Percentiles rank a stretch among this genome's conserved stretches.
phyloP scores from a whole-genome alignment of 768 basidiomycete species.

The Collybia sp. region DNA sequence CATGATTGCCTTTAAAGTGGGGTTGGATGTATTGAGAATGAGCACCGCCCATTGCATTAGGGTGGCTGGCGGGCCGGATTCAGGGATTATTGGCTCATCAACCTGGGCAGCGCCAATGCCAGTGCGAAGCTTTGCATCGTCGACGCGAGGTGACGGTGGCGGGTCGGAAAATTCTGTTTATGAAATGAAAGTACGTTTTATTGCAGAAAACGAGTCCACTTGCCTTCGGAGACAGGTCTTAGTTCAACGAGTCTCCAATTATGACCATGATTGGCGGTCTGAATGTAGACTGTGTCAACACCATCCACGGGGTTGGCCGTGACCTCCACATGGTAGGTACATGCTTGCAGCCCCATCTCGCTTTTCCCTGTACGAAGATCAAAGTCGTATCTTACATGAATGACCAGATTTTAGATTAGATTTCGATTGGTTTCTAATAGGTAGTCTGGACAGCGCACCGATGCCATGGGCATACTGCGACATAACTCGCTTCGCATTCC shows the following conservation, averaged over 20 bases:
- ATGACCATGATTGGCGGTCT: conserved; percentile 46
- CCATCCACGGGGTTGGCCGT: conserved; percentile 30
- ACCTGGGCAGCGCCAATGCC: conserved; percentile 6
- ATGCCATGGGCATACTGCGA: conserved; percentile 78
- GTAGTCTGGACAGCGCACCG: conserved; percentile 29
- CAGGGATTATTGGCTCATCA: conserved; percentile 47
- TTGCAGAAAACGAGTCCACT: conserved; percentile 1
- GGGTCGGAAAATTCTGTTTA: conserved; percentile 62
- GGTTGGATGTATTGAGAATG: conserved; percentile 71
- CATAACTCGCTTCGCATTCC: conserved; percentile 50
- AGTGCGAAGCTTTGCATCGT: conserved; percentile 10
- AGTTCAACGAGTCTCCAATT: conserved; percentile 65
- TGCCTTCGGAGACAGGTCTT: conserved; percentile 71
- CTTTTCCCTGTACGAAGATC: conserved; percentile 66
- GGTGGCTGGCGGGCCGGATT: conserved; percentile 48
- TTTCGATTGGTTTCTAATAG: background rate
- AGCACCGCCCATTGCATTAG: conserved; percentile 77
- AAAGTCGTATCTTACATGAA: conserved; percentile 61
- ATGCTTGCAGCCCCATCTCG: conserved; percentile 64
- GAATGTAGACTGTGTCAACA: conserved; percentile 50
- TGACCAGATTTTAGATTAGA: background rate
- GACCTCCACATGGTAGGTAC: conserved; percentile 59
- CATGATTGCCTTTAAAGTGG: conserved; percentile 48
- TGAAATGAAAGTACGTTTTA: background rate
- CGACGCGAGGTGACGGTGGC: conserved; percentile 31